Base-by-base conservation (phyloP, 2,329 filamentous ascomycete species). In the Cercospora sojina region DNA sequence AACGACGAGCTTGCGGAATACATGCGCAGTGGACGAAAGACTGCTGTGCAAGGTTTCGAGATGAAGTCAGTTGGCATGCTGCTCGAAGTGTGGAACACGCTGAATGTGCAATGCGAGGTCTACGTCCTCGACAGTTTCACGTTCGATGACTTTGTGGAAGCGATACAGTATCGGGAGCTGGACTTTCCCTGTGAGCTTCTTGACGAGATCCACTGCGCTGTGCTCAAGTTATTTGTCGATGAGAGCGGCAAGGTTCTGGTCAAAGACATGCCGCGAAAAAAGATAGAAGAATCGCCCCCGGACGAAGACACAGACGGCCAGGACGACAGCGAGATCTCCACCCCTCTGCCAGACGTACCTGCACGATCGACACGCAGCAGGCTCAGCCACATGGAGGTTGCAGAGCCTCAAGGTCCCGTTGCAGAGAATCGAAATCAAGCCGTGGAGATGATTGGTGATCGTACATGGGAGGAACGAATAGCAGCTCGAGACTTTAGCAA, bases 101-200 rank as follows among this genome's bases (percentile, higher is more conserved):
- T 99, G 35, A 99, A 97, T 74, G 94, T 99, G n/a, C 97, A 97
- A 76, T 96, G 93, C 75, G 92, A 97, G 74, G 90, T 97, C 18
- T 96, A 96, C 76, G 88, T 92, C 74, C 84, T 99, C 27, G 95
- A 99, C 78, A 98, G 94, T 0, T 99, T 99, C 76, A 98, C 94
- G 0, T 96, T 98, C 74, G 95, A 99, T 77, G 95, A 99, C 77
- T 98, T 93, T 74, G 85, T 97, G 4, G 91, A 98, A 76, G 90
- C 93, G 0, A 88, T 99, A 84, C 86, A 89, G 58, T 90, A 93
- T 65, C 63, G 68, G 5, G 92, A 88, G 0, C 86, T 89, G 35
- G 88, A 92, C 23, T 82, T 87, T 0, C 89, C 90, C 7, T 95
- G 95, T 61, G 90, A 97, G 76, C 83, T 99, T 0, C 89, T 97